Conservation (phyloP, 768 basidiomycete genomes). For the Mycena leptocephala region DNA sequence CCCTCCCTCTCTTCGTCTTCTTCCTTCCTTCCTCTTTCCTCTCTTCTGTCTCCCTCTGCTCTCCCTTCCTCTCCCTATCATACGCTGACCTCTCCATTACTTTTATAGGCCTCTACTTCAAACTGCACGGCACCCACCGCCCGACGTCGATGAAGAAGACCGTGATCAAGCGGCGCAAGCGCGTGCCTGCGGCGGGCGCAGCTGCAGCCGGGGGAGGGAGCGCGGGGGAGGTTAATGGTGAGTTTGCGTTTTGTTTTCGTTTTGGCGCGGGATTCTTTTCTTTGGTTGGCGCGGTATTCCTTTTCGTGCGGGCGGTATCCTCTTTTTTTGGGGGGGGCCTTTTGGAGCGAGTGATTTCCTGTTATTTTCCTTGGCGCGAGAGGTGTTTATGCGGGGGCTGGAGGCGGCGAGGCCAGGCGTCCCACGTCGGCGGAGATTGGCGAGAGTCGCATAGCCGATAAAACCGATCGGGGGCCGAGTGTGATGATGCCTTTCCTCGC, state of each 20-base stretch:
- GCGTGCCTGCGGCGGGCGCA: constrained; percentile 92
- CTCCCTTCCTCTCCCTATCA: not conserved
- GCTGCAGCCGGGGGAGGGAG: no score
- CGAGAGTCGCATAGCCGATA: no score
- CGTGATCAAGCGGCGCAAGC: constrained; percentile 97
- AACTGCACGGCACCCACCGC: constrained; percentile 96
- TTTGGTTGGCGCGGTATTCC: not conserved
- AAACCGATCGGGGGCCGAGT: constrained; percentile 1
- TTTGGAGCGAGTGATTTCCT: no score
- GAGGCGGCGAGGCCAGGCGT: no score
- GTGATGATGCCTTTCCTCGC: not conserved
- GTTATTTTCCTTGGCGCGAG: no score
- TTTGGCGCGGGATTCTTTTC: not conserved
- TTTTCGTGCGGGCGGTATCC: not conserved
- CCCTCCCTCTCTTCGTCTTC: not conserved
- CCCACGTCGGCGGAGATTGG: no score
- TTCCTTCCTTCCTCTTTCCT: not conserved
- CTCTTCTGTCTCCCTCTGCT: not conserved
- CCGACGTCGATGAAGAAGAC: constrained; percentile 99
- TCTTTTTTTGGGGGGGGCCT: not conserved
- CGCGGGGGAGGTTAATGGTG: constrained; percentile 47
- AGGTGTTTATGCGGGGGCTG: no score
- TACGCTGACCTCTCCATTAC: constrained; percentile 7
- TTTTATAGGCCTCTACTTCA: constrained; percentile 92
- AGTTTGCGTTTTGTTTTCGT: not conserved